phyloP scores from a whole-genome alignment of 441 rosid genomes.

The Arabidopsis lyrata region DNA sequence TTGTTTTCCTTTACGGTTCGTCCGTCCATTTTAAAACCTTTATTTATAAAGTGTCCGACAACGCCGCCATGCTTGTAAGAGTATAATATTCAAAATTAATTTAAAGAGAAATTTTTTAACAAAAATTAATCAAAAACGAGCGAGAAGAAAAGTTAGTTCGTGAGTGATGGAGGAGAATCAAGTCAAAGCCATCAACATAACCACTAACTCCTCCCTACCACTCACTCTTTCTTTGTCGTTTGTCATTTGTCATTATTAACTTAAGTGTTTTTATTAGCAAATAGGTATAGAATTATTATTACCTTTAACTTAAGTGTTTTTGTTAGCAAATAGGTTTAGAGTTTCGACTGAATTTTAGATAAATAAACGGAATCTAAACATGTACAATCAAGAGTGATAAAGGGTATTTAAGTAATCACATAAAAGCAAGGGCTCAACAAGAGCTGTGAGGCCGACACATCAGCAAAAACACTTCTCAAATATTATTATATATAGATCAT shows the following conservation, averaged over 20 bases:
- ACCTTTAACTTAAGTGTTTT: not conserved
- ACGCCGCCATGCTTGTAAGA: constrained; percentile 41
- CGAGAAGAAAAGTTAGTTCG: constrained; percentile 25
- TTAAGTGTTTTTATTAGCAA: not conserved
- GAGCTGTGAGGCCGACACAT: too few species aligned
- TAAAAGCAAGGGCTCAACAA: too few species aligned
- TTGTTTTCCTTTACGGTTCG: constrained; percentile 12
- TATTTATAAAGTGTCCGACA: constrained; percentile 32
- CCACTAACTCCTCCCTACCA: constrained; percentile 45
- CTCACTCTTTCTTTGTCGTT: constrained; percentile 34
- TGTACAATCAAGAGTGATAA: not conserved
- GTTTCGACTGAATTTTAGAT: constrained; percentile 4
- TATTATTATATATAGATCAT: too few species aligned
- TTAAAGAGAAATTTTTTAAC: not conserved
- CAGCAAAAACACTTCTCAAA: too few species aligned
- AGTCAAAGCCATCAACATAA: constrained; percentile 46
- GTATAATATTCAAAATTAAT: not conserved
- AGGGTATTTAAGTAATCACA: too few species aligned
- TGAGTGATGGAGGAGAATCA: constrained; percentile 37
- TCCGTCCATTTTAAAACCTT: constrained; percentile 13
- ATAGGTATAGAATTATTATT: constrained; percentile 27
- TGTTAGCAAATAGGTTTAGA: constrained; percentile 21
- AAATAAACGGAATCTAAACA: not conserved
- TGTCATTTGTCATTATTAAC: constrained; percentile 22
- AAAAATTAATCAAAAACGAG: constrained; percentile 20